Evolutionary conservation across 805 yeast species (phyloP), one percentile per base, ranked within the genome.

Genomic region (Pachysolen tannophilus): DNA sequence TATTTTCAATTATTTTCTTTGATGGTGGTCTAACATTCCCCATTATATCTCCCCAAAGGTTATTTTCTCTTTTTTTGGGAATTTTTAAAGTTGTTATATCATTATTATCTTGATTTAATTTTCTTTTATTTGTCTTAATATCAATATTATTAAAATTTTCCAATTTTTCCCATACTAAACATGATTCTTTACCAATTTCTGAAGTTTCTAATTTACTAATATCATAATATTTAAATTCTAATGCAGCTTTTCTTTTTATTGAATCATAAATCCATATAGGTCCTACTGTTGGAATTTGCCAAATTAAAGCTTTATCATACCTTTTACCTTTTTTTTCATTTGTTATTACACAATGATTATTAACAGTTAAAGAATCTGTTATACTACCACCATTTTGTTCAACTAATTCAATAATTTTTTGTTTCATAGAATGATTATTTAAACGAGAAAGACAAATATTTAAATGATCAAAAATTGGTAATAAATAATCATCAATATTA

Each of bases 271-370:
- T 52, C 71, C 72, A 72, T 25, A 61, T 46, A 0, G 78, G 78
- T 46, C 71, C 75, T 20, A 70, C 65, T 2, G 63, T 63, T 2
- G 75, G 74, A 4, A 66, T 65, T 8, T 57, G 55, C 78, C 78
- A 71, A 46, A 70, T 72, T 2, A 63, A 27, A 3, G 77, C 77
- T 46, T 70, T 71, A 11, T 56, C 56, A 45, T 62, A 76, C 34
- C 83, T 47, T 38, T 61, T 67, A 0, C 85, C 85, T 13, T 55
- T 48, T 18, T 53, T 53, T 32, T 67, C 73, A 20, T 73, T 62
- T n/a, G 76, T 65, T 4, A 78, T 61, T 1, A 78, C 55, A 39
- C 68, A 61, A 3, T 62, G 45, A 31, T 63, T 63, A 5, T 61
- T 53, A 7, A 58, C 55, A 2, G 75, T 67, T 25, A 78, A 53